Evolutionary conservation across 495 filamentous ascomycete species (phyloP).

Genomic region (Lindgomyces ingoldianus): DNA sequence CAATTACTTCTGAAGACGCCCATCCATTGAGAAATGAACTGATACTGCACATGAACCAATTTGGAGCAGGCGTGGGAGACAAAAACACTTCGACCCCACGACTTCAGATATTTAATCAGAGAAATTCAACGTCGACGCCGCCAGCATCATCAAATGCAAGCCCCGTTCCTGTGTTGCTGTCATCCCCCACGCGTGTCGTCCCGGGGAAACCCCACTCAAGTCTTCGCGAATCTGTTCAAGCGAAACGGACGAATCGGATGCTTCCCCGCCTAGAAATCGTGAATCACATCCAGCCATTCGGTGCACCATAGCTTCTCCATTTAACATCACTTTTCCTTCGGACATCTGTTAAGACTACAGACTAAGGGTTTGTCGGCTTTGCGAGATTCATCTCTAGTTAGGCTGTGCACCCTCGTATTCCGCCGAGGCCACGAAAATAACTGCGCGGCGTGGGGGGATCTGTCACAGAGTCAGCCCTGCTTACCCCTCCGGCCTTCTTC

Average conservation of each 20-base stretch:
- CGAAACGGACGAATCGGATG: not conserved
- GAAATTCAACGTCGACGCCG: not conserved
- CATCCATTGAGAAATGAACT: not conserved
- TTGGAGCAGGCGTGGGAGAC: not conserved
- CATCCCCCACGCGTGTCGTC: no score
- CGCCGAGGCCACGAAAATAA: not conserved
- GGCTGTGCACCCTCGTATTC: no score
- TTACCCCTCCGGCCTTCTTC: not conserved
- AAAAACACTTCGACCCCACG: not conserved
- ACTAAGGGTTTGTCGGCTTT: not conserved
- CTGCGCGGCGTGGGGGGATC: not conserved
- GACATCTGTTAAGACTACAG: not conserved
- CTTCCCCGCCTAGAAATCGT: not conserved
- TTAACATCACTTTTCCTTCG: not conserved
- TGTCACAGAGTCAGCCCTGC: not conserved
- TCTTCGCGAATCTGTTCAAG: not conserved
- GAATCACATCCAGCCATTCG: not conserved
- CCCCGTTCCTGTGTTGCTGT: not conserved
- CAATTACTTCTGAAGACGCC: not conserved
- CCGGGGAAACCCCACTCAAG: not conserved
- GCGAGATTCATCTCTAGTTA: no score
- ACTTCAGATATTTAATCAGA: not conserved
- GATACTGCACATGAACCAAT: not conserved
- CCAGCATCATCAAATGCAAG: not conserved
- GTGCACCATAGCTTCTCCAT: not conserved